Evolutionary conservation across 2,329 filamentous ascomycete genomes (phyloP), one percentile per base, ranked within the genome.

Genomic region (Myrmaecium sp.): DNA sequence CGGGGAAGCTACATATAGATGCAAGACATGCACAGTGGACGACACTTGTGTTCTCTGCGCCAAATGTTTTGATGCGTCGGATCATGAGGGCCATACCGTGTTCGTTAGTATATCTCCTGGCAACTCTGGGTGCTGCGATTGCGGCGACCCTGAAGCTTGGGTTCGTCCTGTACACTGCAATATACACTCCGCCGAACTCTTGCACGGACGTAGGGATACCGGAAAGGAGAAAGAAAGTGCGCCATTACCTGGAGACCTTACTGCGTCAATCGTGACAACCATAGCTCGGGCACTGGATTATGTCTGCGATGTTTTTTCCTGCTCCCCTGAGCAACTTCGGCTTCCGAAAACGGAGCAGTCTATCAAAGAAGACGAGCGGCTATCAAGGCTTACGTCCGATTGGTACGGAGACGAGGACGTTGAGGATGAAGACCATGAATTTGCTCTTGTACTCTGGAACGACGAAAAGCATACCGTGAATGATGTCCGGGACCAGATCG

Each of bases 381-480:
- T 68, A 32, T 93, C 86, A 10, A 68, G 84, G 12, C 58, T 95
- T 17, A 71, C 68, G 5, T 69, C 76, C 0, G 73, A 72, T 25
- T 84, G 83, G 52, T 89, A 84, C 38, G 51, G 50, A 6, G 46
- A 45, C 1, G 69, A 67, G 2, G 70, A 79, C 39, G 58, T 69
- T 19, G 46, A 54, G 5, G 68, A 74, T 30, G 61, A 69, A 3
- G 64, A 74, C 14, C 69, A 69, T 8, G 81, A 93, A 40, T 98
- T 77, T 49, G 77, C 80, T 4, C 58, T 98, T 23, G 60, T 94
- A 10, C 60, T 98, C 4, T 98, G 89, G 89, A 98, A 98, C 41
- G 89, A 98, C 37, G 89, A 98, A 55, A 98, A 98, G 52, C 89
- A 98, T 48, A 98, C 89, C 0, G 75, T 95, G 22, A 69, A 74